A percentile compares a stretch with the other conserved stretches of the same genome.
These are phyloP conservation scores for Metarhizium album DNA, from an alignment of 2,329 filamentous ascomycete species.

Conservation along the genomic window DNA sequence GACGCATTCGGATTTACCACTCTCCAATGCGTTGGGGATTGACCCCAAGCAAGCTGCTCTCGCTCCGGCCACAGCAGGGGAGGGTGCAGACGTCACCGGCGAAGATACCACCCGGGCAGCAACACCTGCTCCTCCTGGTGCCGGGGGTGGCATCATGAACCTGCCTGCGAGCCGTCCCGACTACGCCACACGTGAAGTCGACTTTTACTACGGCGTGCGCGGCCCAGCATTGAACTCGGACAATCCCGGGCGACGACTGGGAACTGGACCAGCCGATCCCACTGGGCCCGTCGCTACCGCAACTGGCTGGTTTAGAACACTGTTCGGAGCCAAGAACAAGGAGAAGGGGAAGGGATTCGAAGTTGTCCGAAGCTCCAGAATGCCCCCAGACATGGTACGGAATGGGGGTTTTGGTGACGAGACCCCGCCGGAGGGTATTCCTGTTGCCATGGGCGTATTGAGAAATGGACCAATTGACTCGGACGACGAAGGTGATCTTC, in stretches of 20 bases:
- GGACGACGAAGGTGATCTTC: conserved; percentile 40
- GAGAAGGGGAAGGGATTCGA: conserved; percentile 96
- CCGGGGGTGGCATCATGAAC: conserved; percentile 16
- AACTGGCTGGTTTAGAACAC: conserved; percentile 72
- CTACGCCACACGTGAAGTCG: conserved; percentile 87
- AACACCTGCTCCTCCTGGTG: conserved; percentile 31
- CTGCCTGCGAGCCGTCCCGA: conserved; percentile 57
- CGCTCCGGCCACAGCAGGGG: conserved; percentile 9
- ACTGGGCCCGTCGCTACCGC: conserved; percentile 85
- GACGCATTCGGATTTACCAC: conserved; percentile 20
- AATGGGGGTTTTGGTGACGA: conserved; percentile 49
- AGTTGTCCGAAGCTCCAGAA: conserved; percentile 81
- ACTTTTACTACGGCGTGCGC: conserved; percentile 91
- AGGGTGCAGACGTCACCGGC: conserved; percentile 30
- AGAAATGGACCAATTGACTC: conserved; percentile 53
- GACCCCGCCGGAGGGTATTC: conserved; percentile 55
- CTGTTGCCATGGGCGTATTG: conserved; percentile 50
- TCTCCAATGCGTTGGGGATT: conserved; percentile 15
- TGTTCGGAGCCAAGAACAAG: conserved; percentile 78
- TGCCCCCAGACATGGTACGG: conserved; percentile 61
- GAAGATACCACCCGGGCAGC: conserved; percentile 30
- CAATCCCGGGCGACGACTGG: conserved; percentile 69
- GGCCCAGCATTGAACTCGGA: conserved; percentile 80
- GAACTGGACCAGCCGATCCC: conserved; percentile 90
- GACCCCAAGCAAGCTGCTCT: conserved; percentile 21